These are phyloP conservation scores for Pugionium dolabratum DNA, from an alignment of 345 rosid genomes.

Conservation along the genomic window DNA sequence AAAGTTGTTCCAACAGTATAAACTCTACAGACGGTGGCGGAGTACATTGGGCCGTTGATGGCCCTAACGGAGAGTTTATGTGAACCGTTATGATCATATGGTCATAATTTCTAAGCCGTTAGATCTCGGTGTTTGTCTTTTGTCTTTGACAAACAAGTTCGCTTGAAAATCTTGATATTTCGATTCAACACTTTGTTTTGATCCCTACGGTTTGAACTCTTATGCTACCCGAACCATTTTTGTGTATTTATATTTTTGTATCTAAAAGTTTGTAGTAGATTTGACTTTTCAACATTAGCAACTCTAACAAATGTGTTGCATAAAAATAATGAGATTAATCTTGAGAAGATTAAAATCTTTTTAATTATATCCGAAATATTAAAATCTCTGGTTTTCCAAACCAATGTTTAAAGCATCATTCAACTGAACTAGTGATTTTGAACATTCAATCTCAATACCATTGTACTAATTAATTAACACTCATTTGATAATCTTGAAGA, in stretches of 20 bases:
- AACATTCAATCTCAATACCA: neutral
- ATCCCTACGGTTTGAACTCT: neutral
- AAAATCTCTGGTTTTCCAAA: neutral
- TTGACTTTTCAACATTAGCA: conserved; percentile 28
- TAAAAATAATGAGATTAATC: conserved; percentile 21
- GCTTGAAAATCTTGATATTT: conserved; percentile 17
- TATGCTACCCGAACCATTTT: neutral
- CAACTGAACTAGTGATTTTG: neutral
- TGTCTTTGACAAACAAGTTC: conserved; percentile 38
- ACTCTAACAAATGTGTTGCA: neutral
- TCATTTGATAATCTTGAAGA: neutral
- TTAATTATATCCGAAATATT: neutral
- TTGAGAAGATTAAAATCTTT: conserved; percentile 4
- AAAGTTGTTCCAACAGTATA: no score
- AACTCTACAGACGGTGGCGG: no score
- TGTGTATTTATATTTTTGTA: neutral
- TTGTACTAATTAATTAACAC: no score
- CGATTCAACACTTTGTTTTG: conserved; percentile 15
- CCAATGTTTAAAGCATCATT: neutral
- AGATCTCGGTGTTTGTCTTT: conserved; percentile 36
- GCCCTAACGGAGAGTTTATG: no score
- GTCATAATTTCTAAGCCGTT: conserved; percentile 52
- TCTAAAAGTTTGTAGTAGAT: neutral
- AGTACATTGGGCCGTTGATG: no score
- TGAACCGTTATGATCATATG: conserved; percentile 53